Percentiles rank a stretch among this genome's conserved stretches.
phyloP scores from a whole-genome alignment of 2,329 filamentous ascomycete species.

The Coniochaeta sp. region DNA sequence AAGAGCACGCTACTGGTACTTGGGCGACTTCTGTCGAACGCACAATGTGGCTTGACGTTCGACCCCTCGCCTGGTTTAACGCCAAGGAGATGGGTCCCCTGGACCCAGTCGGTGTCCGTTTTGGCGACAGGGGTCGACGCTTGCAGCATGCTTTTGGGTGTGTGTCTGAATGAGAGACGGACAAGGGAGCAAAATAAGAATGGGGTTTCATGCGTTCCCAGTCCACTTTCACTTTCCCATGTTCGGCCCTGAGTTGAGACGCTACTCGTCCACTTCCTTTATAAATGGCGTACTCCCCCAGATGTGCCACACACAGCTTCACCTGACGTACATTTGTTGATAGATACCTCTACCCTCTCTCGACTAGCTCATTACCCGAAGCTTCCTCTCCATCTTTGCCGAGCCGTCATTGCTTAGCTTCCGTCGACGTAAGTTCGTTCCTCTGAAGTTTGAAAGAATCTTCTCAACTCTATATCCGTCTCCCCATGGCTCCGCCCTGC shows the following conservation, averaged over 20 bases:
- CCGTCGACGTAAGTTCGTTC: neutral
- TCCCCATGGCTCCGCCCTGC: neutral
- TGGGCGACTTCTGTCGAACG: neutral
- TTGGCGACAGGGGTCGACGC: neutral
- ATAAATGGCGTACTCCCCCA: conserved; percentile 1
- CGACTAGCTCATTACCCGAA: neutral
- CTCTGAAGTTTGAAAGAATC: neutral
- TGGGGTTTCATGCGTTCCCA: conserved; percentile 17
- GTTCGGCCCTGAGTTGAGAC: neutral
- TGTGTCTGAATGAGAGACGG: neutral
- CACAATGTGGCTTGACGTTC: neutral
- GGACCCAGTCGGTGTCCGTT: neutral
- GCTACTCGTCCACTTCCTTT: neutral
- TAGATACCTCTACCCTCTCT: neutral
- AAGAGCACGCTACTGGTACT: neutral
- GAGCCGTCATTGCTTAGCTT: neutral
- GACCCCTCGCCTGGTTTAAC: neutral
- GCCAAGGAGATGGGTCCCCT: neutral
- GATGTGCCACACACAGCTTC: conserved; percentile 1
- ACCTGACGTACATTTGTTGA: neutral
- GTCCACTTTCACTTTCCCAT: conserved; percentile 15
- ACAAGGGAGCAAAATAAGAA: conserved; percentile 7
- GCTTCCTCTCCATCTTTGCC: neutral
- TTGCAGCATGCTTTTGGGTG: neutral
- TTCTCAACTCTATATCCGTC: neutral